Evolutionary conservation across 2,329 filamentous ascomycete species (phyloP), one percentile per base, ranked within the genome.

Genomic region (Cryphonectria naterciae): DNA sequence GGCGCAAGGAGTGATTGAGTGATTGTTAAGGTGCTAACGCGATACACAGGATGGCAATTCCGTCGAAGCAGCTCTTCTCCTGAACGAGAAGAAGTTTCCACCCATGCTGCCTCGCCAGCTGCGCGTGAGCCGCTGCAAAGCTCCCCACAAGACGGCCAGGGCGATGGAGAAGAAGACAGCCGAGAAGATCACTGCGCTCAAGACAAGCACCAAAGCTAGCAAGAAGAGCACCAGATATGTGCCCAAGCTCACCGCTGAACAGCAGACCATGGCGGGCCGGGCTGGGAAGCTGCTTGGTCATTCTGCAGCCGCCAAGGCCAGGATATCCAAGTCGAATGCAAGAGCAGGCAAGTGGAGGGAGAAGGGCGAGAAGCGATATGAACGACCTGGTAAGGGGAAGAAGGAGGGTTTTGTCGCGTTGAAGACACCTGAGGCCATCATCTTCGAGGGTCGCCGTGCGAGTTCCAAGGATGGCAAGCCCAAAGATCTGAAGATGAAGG

Each of bases 71-170:
- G 96, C 96, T 1, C 87, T 99, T 17, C 87, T 97, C 54, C 89
- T 95, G 73, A 88, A 98, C 79, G 95, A 90, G 73, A 97, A 98
- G 85, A 96, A 93, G 77, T 98, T 95, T 78, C 94, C 95, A 22
- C 95, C 95, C 25, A 91, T 98, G 88, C 89, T 98, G n/a, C 95
- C 95, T 13, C 91, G 96, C 62, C 88, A 91, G 75, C 85, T 99
- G 46, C 92, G 96, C 68, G 95, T 99, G 63, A 92, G 89, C 64
- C 91, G 96, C 72, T 96, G 96, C 78, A 95, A 94, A 81, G 92
- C 92, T 70, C 88, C 87, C 49, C 85, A 87, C 77, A 89, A 89
- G 80, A 90, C 88, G 8, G 80, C 82, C 54, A 81, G 85, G 39
- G 87, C 87, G 68, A 80, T 88, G 75, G 86, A 84, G 70, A 86